Evolutionary conservation across 2,329 filamentous ascomycete genomes (phyloP).

Genomic region (Tricladium varicosporioides): DNA sequence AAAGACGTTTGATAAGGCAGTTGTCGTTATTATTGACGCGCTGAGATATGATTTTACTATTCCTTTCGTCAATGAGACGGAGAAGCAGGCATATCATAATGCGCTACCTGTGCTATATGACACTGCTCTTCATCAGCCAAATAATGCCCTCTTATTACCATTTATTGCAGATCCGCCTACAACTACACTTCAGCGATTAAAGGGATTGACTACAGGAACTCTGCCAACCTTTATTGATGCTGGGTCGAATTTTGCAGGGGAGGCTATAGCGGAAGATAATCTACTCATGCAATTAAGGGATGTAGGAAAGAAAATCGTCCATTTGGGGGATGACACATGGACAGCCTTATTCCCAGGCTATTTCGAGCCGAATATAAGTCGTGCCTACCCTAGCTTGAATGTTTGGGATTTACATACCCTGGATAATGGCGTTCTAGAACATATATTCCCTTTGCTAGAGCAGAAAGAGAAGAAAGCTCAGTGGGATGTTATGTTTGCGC

Average conservation of each 20-base stretch:
- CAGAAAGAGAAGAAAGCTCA: conserved; percentile 55
- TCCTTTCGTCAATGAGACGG: conserved; percentile 57
- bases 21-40: conserved; percentile 89
- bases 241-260: conserved; percentile 93
- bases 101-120: conserved; percentile 85
- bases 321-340: conserved; percentile 98
- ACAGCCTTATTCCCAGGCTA: conserved; percentile 89
- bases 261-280: conserved; percentile 92
- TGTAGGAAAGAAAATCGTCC: conserved; percentile 76
- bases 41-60: conserved; percentile 96
- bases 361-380: conserved; percentile 83
- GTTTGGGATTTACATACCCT: conserved; percentile 98
- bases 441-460: conserved; percentile 81
- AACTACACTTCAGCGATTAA: conserved; percentile 85
- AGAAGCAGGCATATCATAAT: conserved; percentile 69
- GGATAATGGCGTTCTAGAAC: conserved; percentile 89
- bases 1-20: conserved; percentile 86
- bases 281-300: conserved; percentile 61
- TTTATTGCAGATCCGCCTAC: conserved; percentile 98
- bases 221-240: conserved; percentile 92
- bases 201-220: conserved; percentile 92
- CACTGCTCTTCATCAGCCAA: conserved; percentile 68
- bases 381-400: conserved; percentile 94
- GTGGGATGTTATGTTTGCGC: conserved; percentile 95
- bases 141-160: conserved; percentile 84